phyloP scores from a whole-genome alignment of 225 moss, liverwort and hornwort genomes.

The Antitrichia curtipendula region DNA sequence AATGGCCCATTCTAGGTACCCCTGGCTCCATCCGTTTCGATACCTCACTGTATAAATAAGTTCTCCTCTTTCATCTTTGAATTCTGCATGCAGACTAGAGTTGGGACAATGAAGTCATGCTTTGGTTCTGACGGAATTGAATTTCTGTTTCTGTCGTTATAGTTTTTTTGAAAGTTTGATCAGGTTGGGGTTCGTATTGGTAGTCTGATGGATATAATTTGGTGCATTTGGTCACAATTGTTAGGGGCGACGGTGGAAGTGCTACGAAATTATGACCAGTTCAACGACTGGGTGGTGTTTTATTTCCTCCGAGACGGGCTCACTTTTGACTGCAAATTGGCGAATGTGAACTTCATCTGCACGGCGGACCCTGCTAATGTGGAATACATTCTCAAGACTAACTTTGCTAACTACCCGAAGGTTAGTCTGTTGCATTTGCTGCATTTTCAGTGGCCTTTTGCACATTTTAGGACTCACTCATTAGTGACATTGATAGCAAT shows the following conservation, averaged over 20 bases:
- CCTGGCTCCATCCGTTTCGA: too few relatives aligned
- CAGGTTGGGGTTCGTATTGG: too few relatives aligned
- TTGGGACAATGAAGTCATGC: background rate
- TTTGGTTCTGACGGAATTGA: too few relatives aligned
- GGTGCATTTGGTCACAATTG: background rate
- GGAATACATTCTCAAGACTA: slow-evolving; percentile 63
- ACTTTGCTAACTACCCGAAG: slow-evolving; percentile 82
- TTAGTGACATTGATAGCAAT: background rate
- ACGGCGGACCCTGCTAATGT: slow-evolving; percentile 63
- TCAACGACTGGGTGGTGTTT: slow-evolving; percentile 48
- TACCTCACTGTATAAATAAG: too few relatives aligned
- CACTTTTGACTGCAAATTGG: background rate
- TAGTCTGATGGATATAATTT: background rate
- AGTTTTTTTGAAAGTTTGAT: background rate
- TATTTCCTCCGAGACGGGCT: slow-evolving; percentile 36
- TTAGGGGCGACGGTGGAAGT: slow-evolving; percentile 43
- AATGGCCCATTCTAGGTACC: slow-evolving; percentile 23
- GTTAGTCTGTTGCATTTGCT: background rate
- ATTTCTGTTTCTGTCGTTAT: background rate
- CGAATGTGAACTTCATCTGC: background rate
- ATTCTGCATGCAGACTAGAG: background rate
- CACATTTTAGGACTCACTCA: background rate
- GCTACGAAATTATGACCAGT: slow-evolving; percentile 12
- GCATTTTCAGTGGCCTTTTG: background rate
- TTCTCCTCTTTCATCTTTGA: background rate